Evolutionary conservation across 2,329 filamentous ascomycete genomes (phyloP).

Genomic region (Ophiostoma himal-ulmi): DNA sequence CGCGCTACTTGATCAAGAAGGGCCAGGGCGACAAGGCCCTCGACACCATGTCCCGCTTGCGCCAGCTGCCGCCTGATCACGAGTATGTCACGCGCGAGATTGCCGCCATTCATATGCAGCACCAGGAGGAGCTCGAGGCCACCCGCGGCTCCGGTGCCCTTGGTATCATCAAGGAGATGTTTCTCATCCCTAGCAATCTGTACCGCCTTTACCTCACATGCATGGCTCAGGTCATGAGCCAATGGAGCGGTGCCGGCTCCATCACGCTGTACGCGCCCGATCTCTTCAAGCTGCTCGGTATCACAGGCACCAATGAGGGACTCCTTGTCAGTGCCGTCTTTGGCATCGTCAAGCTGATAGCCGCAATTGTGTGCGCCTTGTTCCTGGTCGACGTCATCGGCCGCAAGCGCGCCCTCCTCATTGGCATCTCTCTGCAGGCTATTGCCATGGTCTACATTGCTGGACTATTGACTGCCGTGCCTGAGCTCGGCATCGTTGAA

Average conservation of each 20-base stretch:
- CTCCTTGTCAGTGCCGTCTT: not conserved
- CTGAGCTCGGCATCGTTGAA: not conserved
- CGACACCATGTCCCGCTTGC: not conserved
- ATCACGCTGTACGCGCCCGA: not conserved
- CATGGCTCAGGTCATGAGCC: slow-evolving; percentile 2
- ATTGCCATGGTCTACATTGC: not conserved
- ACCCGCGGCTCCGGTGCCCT: not conserved
- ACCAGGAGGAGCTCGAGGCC: not conserved
- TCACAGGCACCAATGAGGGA: not conserved
- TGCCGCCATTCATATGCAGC: not conserved
- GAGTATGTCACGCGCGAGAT: not conserved
- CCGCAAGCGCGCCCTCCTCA: not conserved
- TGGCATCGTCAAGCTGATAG: not conserved
- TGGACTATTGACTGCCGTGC: not conserved
- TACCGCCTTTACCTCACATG: not conserved
- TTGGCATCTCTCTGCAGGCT: not conserved
- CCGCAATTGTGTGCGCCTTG: not conserved
- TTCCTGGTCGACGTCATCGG: not conserved
- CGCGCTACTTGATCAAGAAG: not conserved
- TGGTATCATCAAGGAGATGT: not conserved
- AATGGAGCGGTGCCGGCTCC: not conserved
- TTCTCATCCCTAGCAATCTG: not conserved
- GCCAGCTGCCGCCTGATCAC: not conserved
- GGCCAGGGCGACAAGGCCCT: not conserved
- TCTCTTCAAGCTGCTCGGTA: not conserved